Conservation (phyloP, 257 asterid genomes). For the Jasminum sambac region DNA sequence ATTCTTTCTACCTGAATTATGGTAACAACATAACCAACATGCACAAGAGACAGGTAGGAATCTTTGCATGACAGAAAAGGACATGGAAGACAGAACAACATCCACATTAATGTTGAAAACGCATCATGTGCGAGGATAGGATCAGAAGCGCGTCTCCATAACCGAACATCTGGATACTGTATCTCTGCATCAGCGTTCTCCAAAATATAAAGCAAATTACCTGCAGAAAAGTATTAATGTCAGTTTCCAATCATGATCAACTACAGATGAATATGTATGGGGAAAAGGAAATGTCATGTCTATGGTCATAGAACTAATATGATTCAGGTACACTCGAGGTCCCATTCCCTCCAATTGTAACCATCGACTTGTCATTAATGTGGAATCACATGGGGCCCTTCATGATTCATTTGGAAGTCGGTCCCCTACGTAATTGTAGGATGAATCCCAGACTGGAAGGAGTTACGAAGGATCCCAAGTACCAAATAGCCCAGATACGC, state of each 20-base stretch:
- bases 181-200: conserved; percentile 53
- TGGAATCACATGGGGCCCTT: conserved; percentile 22
- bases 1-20: conserved; percentile 45
- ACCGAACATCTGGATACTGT: conserved; percentile 64
- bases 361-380: conserved; percentile 8
- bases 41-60: conserved; percentile 76
- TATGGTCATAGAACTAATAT: neutral
- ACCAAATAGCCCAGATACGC: neutral
- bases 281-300: neutral
- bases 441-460: neutral
- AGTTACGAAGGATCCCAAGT: neutral
- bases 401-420: conserved; percentile 12
- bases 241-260: neutral
- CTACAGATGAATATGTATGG: neutral
- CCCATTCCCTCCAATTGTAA: conserved; percentile 2
- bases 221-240: conserved; percentile 28
- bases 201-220: conserved; percentile 59
- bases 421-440: neutral
- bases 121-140: conserved; percentile 83
- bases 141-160: conserved; percentile 78
- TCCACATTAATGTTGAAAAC: conserved; percentile 96
- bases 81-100: conserved; percentile 89
- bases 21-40: conserved; percentile 59
- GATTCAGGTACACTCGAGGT: conserved; percentile 2
- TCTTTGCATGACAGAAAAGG: conserved; percentile 74